Percentiles rank a stretch among this genome's conserved stretches.
These are phyloP conservation scores for Neofusicoccum umdonicola DNA, from an alignment of 2,329 filamentous ascomycete genomes.

Conservation along the genomic window DNA sequence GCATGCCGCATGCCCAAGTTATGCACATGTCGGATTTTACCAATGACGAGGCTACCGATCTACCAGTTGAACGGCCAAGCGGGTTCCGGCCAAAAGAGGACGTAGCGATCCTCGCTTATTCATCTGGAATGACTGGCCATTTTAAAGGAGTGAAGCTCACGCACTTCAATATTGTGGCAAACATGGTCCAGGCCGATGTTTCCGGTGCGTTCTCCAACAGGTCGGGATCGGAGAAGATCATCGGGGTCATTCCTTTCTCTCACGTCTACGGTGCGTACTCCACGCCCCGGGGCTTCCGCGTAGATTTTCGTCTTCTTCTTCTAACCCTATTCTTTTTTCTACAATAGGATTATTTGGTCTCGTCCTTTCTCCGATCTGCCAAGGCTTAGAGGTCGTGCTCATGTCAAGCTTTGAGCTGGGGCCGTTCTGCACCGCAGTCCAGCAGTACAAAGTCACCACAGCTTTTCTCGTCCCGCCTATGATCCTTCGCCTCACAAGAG, in stretches of 20 bases:
- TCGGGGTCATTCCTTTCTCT: neutral
- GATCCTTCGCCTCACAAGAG: constrained; percentile 70
- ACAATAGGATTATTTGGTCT: neutral
- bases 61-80: neutral
- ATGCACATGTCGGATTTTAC: neutral
- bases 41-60: no score
- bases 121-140: constrained; percentile 23
- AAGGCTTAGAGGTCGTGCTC: constrained; percentile 61
- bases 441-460: constrained; percentile 68
- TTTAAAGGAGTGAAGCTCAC: constrained; percentile 26
- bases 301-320: no score
- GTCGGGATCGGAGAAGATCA: neutral
- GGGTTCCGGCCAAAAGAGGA: constrained; percentile 20
- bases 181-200: constrained; percentile 19
- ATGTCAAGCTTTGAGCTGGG: constrained; percentile 75
- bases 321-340: no score
- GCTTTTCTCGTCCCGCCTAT: constrained; percentile 79
- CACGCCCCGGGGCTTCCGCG: no score
- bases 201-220: constrained; percentile 20
- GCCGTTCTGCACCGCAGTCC: constrained; percentile 67
- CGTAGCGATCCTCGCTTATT: constrained; percentile 23
- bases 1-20: neutral
- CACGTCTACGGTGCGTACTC: neutral
- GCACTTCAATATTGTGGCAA: constrained; percentile 12
- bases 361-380: neutral